Evolutionary conservation across 805 yeast genomes (phyloP).

Genomic region (Myxozyma neglecta): DNA sequence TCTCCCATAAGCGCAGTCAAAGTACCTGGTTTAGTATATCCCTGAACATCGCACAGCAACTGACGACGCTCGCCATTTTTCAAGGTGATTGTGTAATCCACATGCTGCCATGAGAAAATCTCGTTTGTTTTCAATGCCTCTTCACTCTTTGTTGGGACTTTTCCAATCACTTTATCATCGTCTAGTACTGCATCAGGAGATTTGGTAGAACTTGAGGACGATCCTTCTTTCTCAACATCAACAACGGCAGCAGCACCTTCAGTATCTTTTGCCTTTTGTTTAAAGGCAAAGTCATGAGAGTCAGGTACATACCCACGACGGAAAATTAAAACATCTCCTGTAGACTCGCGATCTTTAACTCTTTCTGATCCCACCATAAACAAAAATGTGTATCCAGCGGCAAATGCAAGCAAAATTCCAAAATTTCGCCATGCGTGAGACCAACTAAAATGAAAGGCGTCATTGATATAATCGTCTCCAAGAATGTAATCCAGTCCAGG

Average conservation of each 20-base stretch:
- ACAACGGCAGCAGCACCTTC: neutral
- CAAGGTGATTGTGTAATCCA: conserved; percentile 56
- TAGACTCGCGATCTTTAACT: conserved; percentile 32
- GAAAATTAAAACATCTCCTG: conserved; percentile 38
- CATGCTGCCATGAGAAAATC: conserved; percentile 62
- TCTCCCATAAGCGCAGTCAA: conserved; percentile 83
- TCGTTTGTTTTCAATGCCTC: conserved; percentile 8
- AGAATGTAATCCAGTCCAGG: conserved; percentile 52
- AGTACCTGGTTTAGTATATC: conserved; percentile 79
- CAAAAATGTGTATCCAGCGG: conserved; percentile 43
- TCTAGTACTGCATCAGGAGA: neutral
- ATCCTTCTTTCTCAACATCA: too few relatives aligned
- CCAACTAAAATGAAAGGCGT: conserved; percentile 53
- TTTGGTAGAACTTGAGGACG: neutral
- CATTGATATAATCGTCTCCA: conserved; percentile 59
- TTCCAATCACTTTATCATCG: neutral
- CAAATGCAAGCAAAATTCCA: conserved; percentile 59
- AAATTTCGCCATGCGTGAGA: conserved; percentile 77
- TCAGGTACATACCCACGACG: conserved; percentile 23
- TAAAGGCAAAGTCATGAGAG: neutral
- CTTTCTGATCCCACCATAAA: conserved; percentile 41
- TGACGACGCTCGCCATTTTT: conserved; percentile 42
- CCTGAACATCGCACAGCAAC: conserved; percentile 54
- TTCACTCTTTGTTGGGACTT: neutral
- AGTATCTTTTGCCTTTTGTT: neutral